These are phyloP conservation scores for Fusarium tupiense DNA, from an alignment of 2,329 filamentous ascomycete genomes.

Conservation along the genomic window DNA sequence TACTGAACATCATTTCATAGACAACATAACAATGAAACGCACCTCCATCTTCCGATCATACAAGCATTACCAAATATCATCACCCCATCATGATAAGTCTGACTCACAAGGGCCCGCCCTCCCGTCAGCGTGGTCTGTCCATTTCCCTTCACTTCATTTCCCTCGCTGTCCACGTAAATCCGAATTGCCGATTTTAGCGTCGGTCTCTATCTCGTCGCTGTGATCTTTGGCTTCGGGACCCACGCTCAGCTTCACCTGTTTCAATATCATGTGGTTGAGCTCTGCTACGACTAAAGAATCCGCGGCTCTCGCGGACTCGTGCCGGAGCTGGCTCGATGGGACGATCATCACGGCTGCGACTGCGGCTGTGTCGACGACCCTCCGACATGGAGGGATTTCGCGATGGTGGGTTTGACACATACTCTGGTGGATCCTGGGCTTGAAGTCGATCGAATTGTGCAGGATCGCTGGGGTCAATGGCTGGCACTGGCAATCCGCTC, in stretches of 20 bases:
- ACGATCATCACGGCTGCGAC: constrained; percentile 20
- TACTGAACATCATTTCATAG: constrained; percentile 15
- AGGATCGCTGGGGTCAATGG: constrained; percentile 62
- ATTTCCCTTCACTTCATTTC: neutral
- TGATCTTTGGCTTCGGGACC: constrained; percentile 32
- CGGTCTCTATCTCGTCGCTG: constrained; percentile 36
- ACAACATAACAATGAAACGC: constrained; percentile 28
- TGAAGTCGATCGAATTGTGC: constrained; percentile 59
- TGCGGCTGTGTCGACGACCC: constrained; percentile 28
- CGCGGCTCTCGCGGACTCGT: constrained; percentile 41
- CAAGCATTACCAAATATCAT: neutral
- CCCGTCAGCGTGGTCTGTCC: neutral
- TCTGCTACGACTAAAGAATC: constrained; percentile 45
- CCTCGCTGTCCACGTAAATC: constrained; percentile 11
- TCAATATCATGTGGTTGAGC: constrained; percentile 46
- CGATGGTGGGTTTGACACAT: constrained; percentile 43
- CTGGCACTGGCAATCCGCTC: constrained; percentile 58
- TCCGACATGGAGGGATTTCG: constrained; percentile 39
- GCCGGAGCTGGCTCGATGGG: constrained; percentile 44
- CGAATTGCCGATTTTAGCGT: constrained; percentile 29
- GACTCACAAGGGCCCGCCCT: constrained; percentile 34
- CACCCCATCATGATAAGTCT: constrained; percentile 14
- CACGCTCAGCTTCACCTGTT: constrained; percentile 36
- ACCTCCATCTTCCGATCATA: constrained; percentile 10
- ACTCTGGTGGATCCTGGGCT: constrained; percentile 42